These are phyloP conservation scores for Panaeolus papilionaceus DNA, from an alignment of 768 basidiomycete species.

Conservation along the genomic window DNA sequence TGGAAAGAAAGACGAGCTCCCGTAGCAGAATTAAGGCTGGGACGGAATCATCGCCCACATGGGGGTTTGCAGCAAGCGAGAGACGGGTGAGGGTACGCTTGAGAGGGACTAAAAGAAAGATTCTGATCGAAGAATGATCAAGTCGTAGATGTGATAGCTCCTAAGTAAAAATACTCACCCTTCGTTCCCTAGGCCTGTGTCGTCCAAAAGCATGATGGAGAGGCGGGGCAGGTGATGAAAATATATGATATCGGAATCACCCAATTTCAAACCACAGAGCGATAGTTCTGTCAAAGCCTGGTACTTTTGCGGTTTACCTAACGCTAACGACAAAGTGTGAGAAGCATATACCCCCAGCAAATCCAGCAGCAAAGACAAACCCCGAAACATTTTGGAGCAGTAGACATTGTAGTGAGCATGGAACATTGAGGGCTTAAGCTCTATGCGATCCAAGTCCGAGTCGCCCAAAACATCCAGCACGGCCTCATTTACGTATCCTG, in stretches of 20 bases:
- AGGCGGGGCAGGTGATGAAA: conserved; percentile 62
- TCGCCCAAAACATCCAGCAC: conserved; percentile 51
- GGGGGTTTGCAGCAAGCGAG: conserved; percentile 55
- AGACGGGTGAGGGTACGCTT: conserved; percentile 59
- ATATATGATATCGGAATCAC: conserved; percentile 54
- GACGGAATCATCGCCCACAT: conserved; percentile 61
- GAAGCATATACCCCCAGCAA: conserved; percentile 5
- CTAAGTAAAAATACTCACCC: conserved; percentile 45
- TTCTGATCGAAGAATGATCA: conserved; percentile 37
- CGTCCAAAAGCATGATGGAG: conserved; percentile 50
- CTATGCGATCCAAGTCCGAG: conserved; percentile 50
- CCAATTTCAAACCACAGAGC: conserved; percentile 49
- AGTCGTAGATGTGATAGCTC: background rate
- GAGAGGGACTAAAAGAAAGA: conserved; percentile 63
- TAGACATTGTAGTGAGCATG: conserved; percentile 57
- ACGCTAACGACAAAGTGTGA: conserved; percentile 41
- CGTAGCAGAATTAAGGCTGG: conserved; percentile 57
- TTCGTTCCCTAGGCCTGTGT: conserved; percentile 67
- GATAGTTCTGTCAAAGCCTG: conserved; percentile 55
- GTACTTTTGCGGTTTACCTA: conserved; percentile 59
- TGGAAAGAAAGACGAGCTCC: conserved; percentile 54
- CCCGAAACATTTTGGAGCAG: conserved; percentile 47
- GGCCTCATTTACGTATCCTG: conserved; percentile 55
- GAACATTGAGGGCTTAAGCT: conserved; percentile 50
- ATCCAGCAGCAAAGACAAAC: conserved; percentile 34